Evolutionary conservation across 257 asterid species (phyloP).

Genomic region (Ajuga chamaepitys): DNA sequence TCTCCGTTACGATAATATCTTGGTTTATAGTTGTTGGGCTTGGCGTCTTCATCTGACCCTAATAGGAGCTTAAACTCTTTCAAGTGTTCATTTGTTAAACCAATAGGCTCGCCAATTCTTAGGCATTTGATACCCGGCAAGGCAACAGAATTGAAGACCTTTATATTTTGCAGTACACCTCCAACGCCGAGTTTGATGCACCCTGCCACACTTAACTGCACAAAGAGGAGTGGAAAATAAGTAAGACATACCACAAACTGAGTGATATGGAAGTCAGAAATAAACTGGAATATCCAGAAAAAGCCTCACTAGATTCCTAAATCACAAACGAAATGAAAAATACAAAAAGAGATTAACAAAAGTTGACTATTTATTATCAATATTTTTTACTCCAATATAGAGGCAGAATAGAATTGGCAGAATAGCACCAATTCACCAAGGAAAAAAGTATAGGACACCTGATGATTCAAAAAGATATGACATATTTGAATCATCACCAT

Average conservation of each 20-base stretch:
- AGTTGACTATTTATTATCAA: too few relatives aligned
- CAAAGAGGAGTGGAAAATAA: neutral
- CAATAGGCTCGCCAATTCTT: slow-evolving; percentile 45
- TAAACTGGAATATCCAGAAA: too few relatives aligned
- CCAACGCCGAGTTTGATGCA: slow-evolving; percentile 39
- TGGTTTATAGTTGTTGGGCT: slow-evolving; percentile 24
- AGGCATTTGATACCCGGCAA: slow-evolving; percentile 50
- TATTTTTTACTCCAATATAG: too few relatives aligned
- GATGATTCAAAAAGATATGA: too few relatives aligned
- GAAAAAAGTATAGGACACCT: too few relatives aligned
- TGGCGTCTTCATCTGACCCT: slow-evolving; percentile 33
- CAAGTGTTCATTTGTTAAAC: slow-evolving; percentile 36
- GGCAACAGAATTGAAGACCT: slow-evolving; percentile 40
- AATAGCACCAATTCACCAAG: too few relatives aligned
- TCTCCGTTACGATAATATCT: slow-evolving; percentile 35
- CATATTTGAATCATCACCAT: too few relatives aligned
- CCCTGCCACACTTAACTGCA: slow-evolving; percentile 68
- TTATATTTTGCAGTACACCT: slow-evolving; percentile 36
- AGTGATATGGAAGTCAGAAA: too few relatives aligned
- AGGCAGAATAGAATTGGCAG: too few relatives aligned
- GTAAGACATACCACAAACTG: neutral
- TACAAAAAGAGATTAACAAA: too few relatives aligned
- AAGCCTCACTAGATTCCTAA: too few relatives aligned
- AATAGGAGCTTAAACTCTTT: slow-evolving; percentile 54
- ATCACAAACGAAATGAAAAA: too few relatives aligned